A percentile compares a stretch with the other conserved stretches of the same genome.
Evolutionary conservation across 163 green algal genomes (phyloP).

Genomic region (Prototheca stagnorum): DNA sequence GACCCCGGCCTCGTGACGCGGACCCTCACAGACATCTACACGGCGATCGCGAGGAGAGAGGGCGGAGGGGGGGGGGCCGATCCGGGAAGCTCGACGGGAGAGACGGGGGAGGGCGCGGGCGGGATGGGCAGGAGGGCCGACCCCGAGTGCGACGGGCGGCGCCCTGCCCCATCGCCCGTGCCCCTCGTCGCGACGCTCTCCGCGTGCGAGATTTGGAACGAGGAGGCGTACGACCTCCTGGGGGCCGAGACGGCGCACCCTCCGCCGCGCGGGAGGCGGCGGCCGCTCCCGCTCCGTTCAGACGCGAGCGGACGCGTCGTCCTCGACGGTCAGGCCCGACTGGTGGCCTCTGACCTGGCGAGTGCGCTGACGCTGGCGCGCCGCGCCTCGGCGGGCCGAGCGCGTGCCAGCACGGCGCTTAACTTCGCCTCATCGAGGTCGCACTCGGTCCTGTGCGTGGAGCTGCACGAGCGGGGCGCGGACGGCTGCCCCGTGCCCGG

Average conservation of each 20-base stretch:
- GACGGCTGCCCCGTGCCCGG: neutral
- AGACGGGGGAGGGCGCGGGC: no score
- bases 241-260: constrained; percentile 4
- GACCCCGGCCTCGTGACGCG: constrained; percentile 43
- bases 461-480: neutral
- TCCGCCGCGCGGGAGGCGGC: constrained; percentile 10
- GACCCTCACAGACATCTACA: constrained; percentile 32
- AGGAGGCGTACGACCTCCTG: constrained; percentile 60
- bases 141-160: constrained; percentile 36
- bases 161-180: neutral
- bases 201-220: constrained; percentile 56
- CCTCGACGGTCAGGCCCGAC: constrained; percentile 32
- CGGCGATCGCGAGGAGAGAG: no score
- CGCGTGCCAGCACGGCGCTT: constrained; percentile 37
- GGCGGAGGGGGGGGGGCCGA: no score
- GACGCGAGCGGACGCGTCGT: constrained; percentile 29
- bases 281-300: constrained; percentile 38
- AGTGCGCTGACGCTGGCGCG: constrained; percentile 34
- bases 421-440: constrained; percentile 54
- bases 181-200: constrained; percentile 13
- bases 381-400: constrained; percentile 23
- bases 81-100: no score
- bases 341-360: constrained; percentile 16
- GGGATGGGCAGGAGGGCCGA: no score
- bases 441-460: constrained; percentile 61